Evolutionary conservation across 495 filamentous ascomycete genomes (phyloP).

Genomic region (Rhypophila decipiens): DNA sequence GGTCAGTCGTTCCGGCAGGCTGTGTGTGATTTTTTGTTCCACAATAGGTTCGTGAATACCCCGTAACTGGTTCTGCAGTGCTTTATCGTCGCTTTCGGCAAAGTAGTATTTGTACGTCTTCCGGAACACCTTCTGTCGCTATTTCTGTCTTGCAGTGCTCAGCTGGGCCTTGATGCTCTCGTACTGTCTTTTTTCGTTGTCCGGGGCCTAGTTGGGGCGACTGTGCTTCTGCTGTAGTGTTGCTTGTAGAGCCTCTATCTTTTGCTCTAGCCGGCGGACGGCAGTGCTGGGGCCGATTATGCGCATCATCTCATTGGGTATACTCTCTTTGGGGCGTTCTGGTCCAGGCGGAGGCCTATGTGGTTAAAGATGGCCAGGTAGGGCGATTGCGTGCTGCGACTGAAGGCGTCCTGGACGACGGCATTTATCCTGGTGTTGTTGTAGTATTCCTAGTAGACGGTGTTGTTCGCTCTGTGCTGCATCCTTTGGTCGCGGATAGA

Average conservation of each 20-base stretch:
- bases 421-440: constrained; percentile 12
- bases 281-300: constrained; percentile 10
- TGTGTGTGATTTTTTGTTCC: constrained; percentile 1
- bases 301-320: constrained; percentile 11
- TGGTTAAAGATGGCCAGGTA: constrained; percentile 14
- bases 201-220: constrained; percentile 1
- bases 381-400: constrained; percentile 8
- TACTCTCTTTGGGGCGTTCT: constrained; percentile 12
- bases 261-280: constrained; percentile 2
- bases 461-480: constrained; percentile 10
- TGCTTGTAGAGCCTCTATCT: constrained; percentile 8
- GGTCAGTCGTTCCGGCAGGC: constrained; percentile 6
- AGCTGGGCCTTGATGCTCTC: constrained; percentile 4
- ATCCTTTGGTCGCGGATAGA: constrained; percentile 10
- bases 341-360: constrained; percentile 9
- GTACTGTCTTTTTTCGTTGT: constrained; percentile 3
- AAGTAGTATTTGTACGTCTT: constrained; percentile 4
- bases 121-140: constrained; percentile 7
- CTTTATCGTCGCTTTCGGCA: constrained; percentile 6
- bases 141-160: constrained; percentile 8
- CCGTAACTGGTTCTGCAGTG: constrained; percentile 10
- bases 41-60: constrained; percentile 5
- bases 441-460: constrained; percentile 11
- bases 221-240: constrained; percentile 5
- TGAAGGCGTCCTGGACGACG: constrained; percentile 17